These are phyloP conservation scores for Botrytis byssoidea DNA, from an alignment of 2,329 filamentous ascomycete species.

Conservation along the genomic window DNA sequence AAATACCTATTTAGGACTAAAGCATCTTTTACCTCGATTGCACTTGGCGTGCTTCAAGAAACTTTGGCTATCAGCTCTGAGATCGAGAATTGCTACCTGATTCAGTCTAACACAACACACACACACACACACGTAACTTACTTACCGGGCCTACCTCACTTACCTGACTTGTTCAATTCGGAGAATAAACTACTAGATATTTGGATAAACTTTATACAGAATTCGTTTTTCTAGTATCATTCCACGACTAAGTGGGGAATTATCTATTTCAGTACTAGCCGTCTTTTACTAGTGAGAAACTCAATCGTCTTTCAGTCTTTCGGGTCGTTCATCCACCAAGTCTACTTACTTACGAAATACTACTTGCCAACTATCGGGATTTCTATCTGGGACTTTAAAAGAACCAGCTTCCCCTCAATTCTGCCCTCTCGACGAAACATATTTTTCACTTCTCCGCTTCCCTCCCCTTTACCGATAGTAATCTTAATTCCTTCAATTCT, in stretches of 20 bases:
- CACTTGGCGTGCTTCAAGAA: neutral
- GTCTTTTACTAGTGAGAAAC: neutral
- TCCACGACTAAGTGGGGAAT: neutral
- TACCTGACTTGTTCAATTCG: neutral
- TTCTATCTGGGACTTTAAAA: neutral
- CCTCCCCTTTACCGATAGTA: neutral
- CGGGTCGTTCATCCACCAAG: neutral
- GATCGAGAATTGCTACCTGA: neutral
- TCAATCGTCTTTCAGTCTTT: neutral
- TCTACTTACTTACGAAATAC: neutral
- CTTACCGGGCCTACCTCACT: neutral
- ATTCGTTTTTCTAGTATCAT: neutral
- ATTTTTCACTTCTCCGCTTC: neutral
- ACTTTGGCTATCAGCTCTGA: neutral
- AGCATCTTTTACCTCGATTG: neutral
- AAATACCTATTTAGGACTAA: neutral
- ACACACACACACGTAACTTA: neutral
- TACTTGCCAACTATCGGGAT: neutral
- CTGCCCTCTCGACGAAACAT: neutral
- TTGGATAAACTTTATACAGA: neutral
- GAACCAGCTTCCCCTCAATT: neutral
- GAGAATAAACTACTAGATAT: neutral
- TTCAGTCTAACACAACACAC: neutral
- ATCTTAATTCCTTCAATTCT: constrained; percentile 10
- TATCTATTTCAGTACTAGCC: neutral